Base-by-base conservation (phyloP, 2,329 filamentous ascomycete species). In the Didymella lethalis region DNA sequence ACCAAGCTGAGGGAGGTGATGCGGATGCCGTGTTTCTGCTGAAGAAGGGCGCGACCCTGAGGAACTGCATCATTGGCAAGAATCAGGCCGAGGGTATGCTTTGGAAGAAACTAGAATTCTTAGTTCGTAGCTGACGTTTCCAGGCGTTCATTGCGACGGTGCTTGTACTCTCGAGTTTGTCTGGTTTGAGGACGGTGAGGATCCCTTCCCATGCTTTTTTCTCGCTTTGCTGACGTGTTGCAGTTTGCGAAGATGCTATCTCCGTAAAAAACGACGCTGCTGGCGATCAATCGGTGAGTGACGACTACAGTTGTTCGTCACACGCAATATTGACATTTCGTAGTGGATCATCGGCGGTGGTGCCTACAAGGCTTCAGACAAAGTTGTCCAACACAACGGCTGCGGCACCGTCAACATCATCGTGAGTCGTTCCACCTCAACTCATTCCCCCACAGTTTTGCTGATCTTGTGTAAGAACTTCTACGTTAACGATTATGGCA, bases 1-100 rank as follows among this genome's bases (percentile, higher is more conserved):
- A 48, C 20, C 57, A 64, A 18, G 29, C 49, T 23, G 65, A 67
- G 49, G 63, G 63, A 23, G 63, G 63, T 38, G 70, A 75, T 51
- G 63, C 72, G 0, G 81, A 81, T 36, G 79, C 82, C 32, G 81
- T 84, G 64, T 84, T 84, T 75, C 76, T 82, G 55, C 75, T 84
- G 45, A 75, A 79, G 63, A 70, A 77, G 26, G 82, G 81, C 16
- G 82, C 79, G 14, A 80, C 78, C 14, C 72, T 84, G 40, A 79
- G 76, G 61, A 84, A 84, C 64, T 81, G 80, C 67, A 83, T 84
- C 69, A 84, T 84, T 48, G 82, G 82, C n/a, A 73, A 76, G 29
- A 77, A 79, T 54, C 78, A 83, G 63, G 75, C 78, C 25, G 82
- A 84, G 67, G 81, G 81, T 55, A 40, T 40, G 36, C n/a, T 11